Conservation (phyloP, 495 filamentous ascomycete genomes). For the Podospora sp. region DNA sequence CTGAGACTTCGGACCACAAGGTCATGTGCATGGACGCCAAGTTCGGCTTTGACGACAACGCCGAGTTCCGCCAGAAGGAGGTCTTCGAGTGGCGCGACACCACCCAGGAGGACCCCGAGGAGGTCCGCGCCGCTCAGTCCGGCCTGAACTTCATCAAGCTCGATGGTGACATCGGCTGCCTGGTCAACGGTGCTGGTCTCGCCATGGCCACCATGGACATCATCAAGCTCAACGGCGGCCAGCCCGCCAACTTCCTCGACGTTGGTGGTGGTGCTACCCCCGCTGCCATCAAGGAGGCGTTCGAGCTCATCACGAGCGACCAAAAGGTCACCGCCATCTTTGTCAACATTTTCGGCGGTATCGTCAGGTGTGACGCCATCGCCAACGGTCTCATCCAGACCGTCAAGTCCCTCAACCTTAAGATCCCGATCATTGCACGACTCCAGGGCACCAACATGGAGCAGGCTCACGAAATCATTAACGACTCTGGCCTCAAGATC, state of each 20-base stretch:
- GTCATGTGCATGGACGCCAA: constrained; percentile 99
- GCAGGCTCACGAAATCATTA: constrained; percentile 90
- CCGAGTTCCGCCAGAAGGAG: constrained; percentile 96
- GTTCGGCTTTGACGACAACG: constrained; percentile 97
- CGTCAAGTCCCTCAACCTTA: constrained; percentile 88
- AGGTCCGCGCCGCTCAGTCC: constrained; percentile 91
- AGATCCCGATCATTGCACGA: constrained; percentile 93
- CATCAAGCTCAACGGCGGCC: constrained; percentile 98
- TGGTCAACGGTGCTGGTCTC: constrained; percentile 98
- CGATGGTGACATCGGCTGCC: constrained; percentile 97
- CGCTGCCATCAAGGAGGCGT: constrained; percentile 93
- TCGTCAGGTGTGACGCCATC: constrained; percentile 97
- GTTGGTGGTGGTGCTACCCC: constrained; percentile 97
- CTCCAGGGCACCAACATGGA: constrained; percentile 99
- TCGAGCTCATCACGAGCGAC: constrained; percentile 97
- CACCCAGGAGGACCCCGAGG: constrained; percentile 94
- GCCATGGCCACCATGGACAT: constrained; percentile 99
- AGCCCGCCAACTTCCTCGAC: constrained; percentile 97
- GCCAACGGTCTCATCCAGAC: constrained; percentile 94
- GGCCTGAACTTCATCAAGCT: constrained; percentile 99
- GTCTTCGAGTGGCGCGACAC: constrained; percentile 91
- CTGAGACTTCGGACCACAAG: constrained; percentile 95
- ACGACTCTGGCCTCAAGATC: constrained; percentile 98
- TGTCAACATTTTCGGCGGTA: constrained; percentile 99
- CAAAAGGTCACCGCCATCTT: constrained; percentile 98